Evolutionary conservation across 1,284 basidiomycete genomes (phyloP).

Genomic region (Ganoderma boninense): DNA sequence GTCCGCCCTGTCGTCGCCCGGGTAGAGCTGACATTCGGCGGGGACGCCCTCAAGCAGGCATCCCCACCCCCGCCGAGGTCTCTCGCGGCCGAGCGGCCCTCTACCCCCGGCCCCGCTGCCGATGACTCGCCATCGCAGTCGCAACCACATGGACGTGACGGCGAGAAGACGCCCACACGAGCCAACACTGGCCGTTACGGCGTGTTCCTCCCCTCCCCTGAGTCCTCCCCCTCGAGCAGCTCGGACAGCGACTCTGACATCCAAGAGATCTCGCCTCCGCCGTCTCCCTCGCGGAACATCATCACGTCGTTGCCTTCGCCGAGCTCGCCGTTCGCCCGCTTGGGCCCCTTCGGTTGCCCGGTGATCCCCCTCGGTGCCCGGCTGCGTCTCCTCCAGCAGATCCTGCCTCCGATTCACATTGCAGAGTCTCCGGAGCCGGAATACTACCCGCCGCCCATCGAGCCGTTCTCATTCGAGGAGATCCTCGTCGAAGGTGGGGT

Average conservation of each 20-base stretch:
- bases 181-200: slow-evolving; percentile 60
- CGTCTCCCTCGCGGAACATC: slow-evolving; percentile 19
- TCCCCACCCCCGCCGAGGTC: slow-evolving; percentile 26
- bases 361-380: slow-evolving; percentile 13
- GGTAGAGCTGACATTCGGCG: slow-evolving; percentile 59
- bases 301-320: slow-evolving; percentile 11
- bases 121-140: slow-evolving; percentile 17
- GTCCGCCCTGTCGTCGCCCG: slow-evolving; percentile 68
- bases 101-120: slow-evolving; percentile 11
- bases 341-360: not conserved
- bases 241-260: slow-evolving; percentile 61
- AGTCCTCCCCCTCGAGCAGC: slow-evolving; percentile 43
- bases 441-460: slow-evolving; percentile 4
- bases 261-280: slow-evolving; percentile 51
- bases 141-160: slow-evolving; percentile 11
- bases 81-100: slow-evolving; percentile 5
- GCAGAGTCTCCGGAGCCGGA: slow-evolving; percentile 8
- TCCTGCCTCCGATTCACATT: slow-evolving; percentile 28
- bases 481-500: slow-evolving; percentile 7
- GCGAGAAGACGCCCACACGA: slow-evolving; percentile 27
- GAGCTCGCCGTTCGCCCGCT: not conserved
- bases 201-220: slow-evolving; percentile 51
- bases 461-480: slow-evolving; percentile 13
- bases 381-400: slow-evolving; percentile 26
- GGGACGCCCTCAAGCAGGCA: slow-evolving; percentile 26